These are phyloP conservation scores for Plasmodium gallinaceum DNA, from an alignment of 169 alveolate genomes.

Conservation along the genomic window DNA sequence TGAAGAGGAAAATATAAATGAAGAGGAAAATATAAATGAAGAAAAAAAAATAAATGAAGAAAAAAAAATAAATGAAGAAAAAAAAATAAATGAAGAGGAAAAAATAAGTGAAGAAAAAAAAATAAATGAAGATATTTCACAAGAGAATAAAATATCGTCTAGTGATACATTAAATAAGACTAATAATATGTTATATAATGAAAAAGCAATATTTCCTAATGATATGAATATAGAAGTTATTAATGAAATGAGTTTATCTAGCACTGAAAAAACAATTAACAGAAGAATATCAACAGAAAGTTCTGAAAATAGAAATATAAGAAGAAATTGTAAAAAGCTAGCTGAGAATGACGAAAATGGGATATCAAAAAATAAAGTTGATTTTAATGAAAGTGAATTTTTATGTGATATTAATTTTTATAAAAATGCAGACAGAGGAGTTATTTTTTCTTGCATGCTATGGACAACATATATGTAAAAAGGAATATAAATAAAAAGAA, in stretches of 20 bases:
- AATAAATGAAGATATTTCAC: too few species aligned
- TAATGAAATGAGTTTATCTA: neutral
- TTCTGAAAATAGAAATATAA: neutral
- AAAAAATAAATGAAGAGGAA: neutral
- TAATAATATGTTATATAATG: neutral
- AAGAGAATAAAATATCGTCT: neutral
- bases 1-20: neutral
- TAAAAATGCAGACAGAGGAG: conserved; percentile 19
- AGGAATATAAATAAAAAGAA: neutral
- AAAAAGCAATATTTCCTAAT: neutral
- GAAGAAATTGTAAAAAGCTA: neutral
- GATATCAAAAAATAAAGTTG: too few species aligned
- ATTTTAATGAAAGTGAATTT: conserved; percentile 38
- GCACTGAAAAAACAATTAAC: neutral
- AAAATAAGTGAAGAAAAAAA: too few species aligned
- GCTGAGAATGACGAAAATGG: too few species aligned
- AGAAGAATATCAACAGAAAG: neutral
- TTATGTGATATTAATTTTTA: conserved; percentile 20
- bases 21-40: neutral
- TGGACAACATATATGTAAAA: conserved; percentile 66
- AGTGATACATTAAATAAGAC: neutral
- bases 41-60: neutral
- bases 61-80: neutral
- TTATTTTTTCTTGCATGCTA: conserved; percentile 25
- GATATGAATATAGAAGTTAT: neutral